Conservation (phyloP, 2,329 filamentous ascomycete genomes). For the Rhynchosporium graminicola region DNA sequence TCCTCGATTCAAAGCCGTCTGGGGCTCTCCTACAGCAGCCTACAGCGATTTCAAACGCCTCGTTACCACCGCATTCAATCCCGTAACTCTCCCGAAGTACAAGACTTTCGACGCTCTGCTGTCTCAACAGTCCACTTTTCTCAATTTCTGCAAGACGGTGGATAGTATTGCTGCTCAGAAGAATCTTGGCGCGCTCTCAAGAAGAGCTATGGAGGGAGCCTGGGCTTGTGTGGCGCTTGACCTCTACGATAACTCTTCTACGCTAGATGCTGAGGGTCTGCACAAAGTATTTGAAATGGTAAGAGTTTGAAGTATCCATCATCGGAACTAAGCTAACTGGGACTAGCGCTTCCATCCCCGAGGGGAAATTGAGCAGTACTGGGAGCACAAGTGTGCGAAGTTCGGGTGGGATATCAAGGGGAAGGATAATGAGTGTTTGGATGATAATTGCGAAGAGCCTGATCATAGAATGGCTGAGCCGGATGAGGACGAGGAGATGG, state of each 20-base stretch:
- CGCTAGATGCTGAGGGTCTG: no score
- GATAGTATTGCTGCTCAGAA: not conserved
- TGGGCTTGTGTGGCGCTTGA: slow-evolving; percentile 1
- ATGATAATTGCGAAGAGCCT: not conserved
- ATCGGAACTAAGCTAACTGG: not conserved
- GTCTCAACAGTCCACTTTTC: not conserved
- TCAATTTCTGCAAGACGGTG: not conserved
- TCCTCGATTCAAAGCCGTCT: not conserved
- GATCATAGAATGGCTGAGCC: not conserved
- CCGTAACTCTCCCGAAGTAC: not conserved
- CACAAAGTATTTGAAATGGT: not conserved
- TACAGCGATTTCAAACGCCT: slow-evolving; percentile 8
- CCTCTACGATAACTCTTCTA: not conserved
- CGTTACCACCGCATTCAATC: slow-evolving; percentile 1
- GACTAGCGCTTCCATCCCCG: not conserved
- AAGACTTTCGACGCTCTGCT: not conserved
- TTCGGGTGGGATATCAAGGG: not conserved
- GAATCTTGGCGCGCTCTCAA: not conserved
- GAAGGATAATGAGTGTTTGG: not conserved
- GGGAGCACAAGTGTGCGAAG: not conserved
- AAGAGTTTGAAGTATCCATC: not conserved
- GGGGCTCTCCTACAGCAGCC: not conserved
- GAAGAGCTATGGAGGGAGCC: slow-evolving; percentile 10
- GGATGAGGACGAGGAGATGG: not conserved
- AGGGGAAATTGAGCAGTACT: not conserved